Percentiles rank a stretch among this genome's conserved stretches.
phyloP scores from a whole-genome alignment of 176 grass and related monocot genomes.

The Leersia perrieri region DNA sequence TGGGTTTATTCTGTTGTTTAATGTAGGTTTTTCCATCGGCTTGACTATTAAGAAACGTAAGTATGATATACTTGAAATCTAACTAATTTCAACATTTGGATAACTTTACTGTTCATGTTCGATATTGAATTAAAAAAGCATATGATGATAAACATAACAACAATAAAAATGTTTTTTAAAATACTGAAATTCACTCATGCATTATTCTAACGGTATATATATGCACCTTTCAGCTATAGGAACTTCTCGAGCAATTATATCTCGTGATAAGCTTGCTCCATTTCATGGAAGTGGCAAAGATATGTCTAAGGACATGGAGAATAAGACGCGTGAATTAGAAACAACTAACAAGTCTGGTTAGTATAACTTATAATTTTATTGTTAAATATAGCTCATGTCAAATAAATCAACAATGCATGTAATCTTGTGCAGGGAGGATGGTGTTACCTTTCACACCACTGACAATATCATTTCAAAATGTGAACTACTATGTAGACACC shows the following conservation, averaged over 20 bases:
- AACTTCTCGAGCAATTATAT: slow-evolving; percentile 54
- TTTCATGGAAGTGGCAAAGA: slow-evolving; percentile 18
- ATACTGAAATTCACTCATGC: too few species aligned
- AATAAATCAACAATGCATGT: not conserved
- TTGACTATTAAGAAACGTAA: slow-evolving; percentile 69
- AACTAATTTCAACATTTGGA: too few species aligned
- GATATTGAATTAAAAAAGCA: too few species aligned
- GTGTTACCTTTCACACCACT: too few species aligned
- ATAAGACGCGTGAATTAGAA: slow-evolving; percentile 5
- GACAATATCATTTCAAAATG: too few species aligned
- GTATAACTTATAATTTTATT: not conserved
- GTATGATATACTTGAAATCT: too few species aligned
- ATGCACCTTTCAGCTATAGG: slow-evolving; percentile 35
- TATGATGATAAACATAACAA: too few species aligned
- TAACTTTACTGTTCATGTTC: too few species aligned
- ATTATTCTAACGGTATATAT: too few species aligned
- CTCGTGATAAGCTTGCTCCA: slow-evolving; percentile 42
- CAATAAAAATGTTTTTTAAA: too few species aligned
- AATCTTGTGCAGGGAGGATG: slow-evolving; percentile 57
- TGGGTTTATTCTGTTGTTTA: slow-evolving; percentile 60
- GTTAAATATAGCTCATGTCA: not conserved
- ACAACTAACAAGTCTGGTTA: slow-evolving; percentile 40
- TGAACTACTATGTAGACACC: slow-evolving; percentile 81
- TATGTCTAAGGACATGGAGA: not conserved
- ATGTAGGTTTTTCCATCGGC: slow-evolving; percentile 53